Percentiles rank a stretch among this genome's conserved stretches.
Evolutionary conservation across 1,139 yeast species (phyloP).

Genomic region (Yamadazyma diddensiae): DNA sequence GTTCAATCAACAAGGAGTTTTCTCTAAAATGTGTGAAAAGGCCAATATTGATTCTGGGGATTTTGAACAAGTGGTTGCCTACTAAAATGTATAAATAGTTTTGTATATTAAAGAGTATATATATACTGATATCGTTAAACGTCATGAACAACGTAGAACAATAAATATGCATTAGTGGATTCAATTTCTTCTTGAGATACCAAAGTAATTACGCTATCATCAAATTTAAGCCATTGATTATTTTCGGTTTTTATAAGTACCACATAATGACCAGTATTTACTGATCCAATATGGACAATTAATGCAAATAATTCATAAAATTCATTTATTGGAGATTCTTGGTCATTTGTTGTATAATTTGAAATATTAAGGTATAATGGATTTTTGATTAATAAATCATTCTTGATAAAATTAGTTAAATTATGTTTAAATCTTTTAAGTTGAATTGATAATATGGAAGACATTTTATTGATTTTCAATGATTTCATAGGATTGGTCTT

Average conservation of each 20-base stretch:
- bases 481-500: conserved; percentile 68
- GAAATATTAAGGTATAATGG: conserved; percentile 73
- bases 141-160: conserved; percentile 55
- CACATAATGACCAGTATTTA: conserved; percentile 92
- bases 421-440: conserved; percentile 85
- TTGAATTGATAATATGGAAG: conserved; percentile 80
- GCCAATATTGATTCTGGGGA: conserved; percentile 26
- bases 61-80: conserved; percentile 19
- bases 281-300: conserved; percentile 86
- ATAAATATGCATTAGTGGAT: conserved; percentile 69
- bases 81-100: conserved; percentile 5
- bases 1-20: conserved; percentile 29
- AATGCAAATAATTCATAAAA: conserved; percentile 79
- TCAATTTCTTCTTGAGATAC: conserved; percentile 64
- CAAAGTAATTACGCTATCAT: conserved; percentile 80
- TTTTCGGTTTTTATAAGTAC: conserved; percentile 69
- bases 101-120: neutral
- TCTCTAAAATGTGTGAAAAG: conserved; percentile 36
- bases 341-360: conserved; percentile 48
- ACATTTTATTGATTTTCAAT: conserved; percentile 62
- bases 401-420: conserved; percentile 58
- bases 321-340: conserved; percentile 7
- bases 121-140: conserved; percentile 2
- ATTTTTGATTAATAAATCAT: conserved; percentile 70
- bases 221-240: conserved; percentile 86